Base-by-base conservation (phyloP, 257 asterid species). In the Oldenlandia corymbosa region DNA sequence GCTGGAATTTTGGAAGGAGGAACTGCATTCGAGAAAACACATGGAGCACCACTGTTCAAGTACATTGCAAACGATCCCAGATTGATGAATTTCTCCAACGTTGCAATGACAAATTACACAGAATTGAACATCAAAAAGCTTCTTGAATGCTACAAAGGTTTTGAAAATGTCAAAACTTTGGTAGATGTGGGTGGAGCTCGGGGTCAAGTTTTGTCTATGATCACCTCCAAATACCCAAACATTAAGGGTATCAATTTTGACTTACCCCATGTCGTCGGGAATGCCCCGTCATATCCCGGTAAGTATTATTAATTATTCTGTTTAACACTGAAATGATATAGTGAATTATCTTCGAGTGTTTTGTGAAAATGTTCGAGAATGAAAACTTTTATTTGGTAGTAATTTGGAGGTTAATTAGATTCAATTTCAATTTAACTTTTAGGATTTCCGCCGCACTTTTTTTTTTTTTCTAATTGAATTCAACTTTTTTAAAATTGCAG, bases 131-230 rank as follows among this genome's bases (percentile, higher is more conserved):
- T 71, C 52, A 70, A 69, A 24, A 62, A 36, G 21, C 56, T 74
- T 42, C 64, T 80, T 2, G 56, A 74, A 2, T n/a, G 32, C 21
- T 80, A 77, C 66, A 32, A 58, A 0, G 83, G 80, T 7, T 80
- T 80, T 26, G 75, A 69, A 4, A 13, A 60, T 5, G 39, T 77
- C 17, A 60, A 43, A 11, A 50, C 66, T 5, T 45, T 80, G 64
- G 78, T 76, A 17, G 69, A 78, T 45, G 86, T 81, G 24, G 83
- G 83, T 17, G 85, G 83, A 24, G 83, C 83, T 37, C 56, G 57
- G 7, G 81, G 83, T 18, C 58, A 53, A 11, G 69, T 72, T 43
- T 68, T 80, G 46, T 54, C 62, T 32, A 66, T 66, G 67, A 77
- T 80, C 28, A 50, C 75, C 27, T 45, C 83, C 10, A 69, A 69